These are phyloP conservation scores for Sugiyamaella japonica DNA, from an alignment of 1,139 yeast species.

Conservation along the genomic window DNA sequence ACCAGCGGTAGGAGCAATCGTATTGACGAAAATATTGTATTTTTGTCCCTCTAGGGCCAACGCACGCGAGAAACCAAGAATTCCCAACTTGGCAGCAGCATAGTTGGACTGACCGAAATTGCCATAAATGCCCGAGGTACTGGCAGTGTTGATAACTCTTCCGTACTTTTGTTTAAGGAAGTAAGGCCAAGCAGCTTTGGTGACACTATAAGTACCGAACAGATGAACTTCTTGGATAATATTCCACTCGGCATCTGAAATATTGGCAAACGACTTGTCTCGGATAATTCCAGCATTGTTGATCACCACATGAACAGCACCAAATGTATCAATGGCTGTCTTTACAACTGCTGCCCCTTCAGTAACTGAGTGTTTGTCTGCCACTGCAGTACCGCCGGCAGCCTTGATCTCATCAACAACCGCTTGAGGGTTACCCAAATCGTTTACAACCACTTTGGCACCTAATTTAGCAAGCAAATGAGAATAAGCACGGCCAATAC, in stretches of 20 bases:
- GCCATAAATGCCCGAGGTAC: conserved; percentile 96
- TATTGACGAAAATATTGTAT: conserved; percentile 71
- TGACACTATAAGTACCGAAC: conserved; percentile 75
- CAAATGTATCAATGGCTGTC: conserved; percentile 75
- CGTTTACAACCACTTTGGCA: conserved; percentile 94
- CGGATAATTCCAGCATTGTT: conserved; percentile 95
- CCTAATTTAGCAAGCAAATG: conserved; percentile 83
- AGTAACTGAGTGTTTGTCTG: conserved; percentile 81
- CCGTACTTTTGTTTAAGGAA: conserved; percentile 78
- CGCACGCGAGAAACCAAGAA: conserved; percentile 81
- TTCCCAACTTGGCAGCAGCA: conserved; percentile 89
- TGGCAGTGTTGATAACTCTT: conserved; percentile 81
- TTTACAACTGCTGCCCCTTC: conserved; percentile 76
- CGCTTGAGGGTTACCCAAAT: conserved; percentile 65
- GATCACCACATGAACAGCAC: conserved; percentile 79
- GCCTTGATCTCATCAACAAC: conserved; percentile 76
- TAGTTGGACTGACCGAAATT: conserved; percentile 97
- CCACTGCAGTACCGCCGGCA: conserved; percentile 82
- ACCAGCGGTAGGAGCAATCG: conserved; percentile 96
- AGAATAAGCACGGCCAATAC: conserved; percentile 92
- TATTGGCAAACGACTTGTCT: conserved; percentile 83
- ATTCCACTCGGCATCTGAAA: conserved; percentile 84
- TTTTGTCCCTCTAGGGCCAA: conserved; percentile 89
- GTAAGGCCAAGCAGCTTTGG: conserved; percentile 92
- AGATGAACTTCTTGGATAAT: conserved; percentile 81